Evolutionary conservation across 345 rosid species (phyloP), one percentile per base, ranked within the genome.

Genomic region (Nephelium lappaceum): DNA sequence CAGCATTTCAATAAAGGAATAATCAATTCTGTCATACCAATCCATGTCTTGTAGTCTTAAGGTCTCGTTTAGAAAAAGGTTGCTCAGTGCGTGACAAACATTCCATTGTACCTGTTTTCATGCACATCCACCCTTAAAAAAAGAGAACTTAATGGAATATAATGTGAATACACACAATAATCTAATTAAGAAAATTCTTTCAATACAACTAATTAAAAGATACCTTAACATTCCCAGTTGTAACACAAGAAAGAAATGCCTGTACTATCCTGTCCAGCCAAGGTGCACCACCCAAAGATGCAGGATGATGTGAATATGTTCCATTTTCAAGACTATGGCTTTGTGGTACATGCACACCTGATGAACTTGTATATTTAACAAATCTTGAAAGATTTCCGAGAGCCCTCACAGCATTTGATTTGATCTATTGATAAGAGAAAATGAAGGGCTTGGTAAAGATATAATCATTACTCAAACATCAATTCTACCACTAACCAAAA

Each of bases 171-270:
- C 41, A 61, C 6, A 53, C 49, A 16, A 6, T 25, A 41, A 47
- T 41, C 21, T 49, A 78, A 62, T 12, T 69, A 61, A 27, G 38
- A 39, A 11, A 4, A 45, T 58, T 49, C 42, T 72, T 36, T 31
- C 71, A 19, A 39, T 8, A 66, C 55, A 60, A 60, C n/a, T 60
- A 39, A 15, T 12, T 45, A 73, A 66, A 70, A 23, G 49, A 72
- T 88, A 95, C 99, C 98, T 93, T 95, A 84, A 93, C 99, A 77
- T 95, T 95, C 74, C 98, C 98, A 68, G 96, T 92, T 49, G 96
- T 91, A 77, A 95, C 91, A 87, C 97, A 91, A 53, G 99, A 95
- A 91, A 95, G 91, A 89, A 95, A 90, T 62, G 99, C 92, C 80
- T 92, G 93, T 83, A 93, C 96, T 60, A 88, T 91, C 85, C 85